A percentile compares a stretch with the other conserved stretches of the same genome.
These are phyloP conservation scores for Gyromitra esculenta DNA, from an alignment of 2,329 filamentous ascomycete species.

Conservation along the genomic window DNA sequence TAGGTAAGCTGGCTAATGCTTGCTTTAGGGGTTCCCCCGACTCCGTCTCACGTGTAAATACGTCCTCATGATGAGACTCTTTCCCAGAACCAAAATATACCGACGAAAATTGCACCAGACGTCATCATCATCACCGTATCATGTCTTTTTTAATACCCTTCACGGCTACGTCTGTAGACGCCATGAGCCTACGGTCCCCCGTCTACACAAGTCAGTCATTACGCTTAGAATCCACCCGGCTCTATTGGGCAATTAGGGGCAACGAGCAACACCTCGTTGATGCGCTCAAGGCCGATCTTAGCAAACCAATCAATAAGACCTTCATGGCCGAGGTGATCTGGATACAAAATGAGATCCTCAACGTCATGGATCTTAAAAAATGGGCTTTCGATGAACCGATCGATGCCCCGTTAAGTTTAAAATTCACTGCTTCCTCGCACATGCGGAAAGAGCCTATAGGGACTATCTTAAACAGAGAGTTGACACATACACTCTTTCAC, in stretches of 20 bases:
- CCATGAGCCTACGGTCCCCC: constrained; percentile 71
- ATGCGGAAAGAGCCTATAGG: constrained; percentile 90
- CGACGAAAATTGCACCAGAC: background rate
- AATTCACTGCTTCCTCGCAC: constrained; percentile 68
- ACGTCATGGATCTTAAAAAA: constrained; percentile 77
- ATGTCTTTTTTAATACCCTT: constrained; percentile 7
- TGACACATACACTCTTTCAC: constrained; percentile 64
- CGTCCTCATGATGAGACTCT: background rate
- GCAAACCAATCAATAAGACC: constrained; percentile 80
- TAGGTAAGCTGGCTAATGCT: background rate
- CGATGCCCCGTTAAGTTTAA: constrained; percentile 75
- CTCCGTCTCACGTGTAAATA: background rate
- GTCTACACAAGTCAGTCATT: constrained; percentile 74
- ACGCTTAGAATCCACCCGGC: constrained; percentile 85
- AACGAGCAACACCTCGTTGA: constrained; percentile 76
- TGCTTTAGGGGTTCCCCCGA: background rate
- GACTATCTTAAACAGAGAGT: constrained; percentile 70
- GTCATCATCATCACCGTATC: background rate
- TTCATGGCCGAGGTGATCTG: constrained; percentile 79
- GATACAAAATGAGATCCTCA: constrained; percentile 82
- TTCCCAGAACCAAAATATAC: background rate
- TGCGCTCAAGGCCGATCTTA: constrained; percentile 79
- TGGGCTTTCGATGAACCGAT: constrained; percentile 86
- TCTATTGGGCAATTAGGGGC: constrained; percentile 92
- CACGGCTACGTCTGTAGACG: constrained; percentile 69